Base-by-base conservation (phyloP, 257 asterid genomes). In the Solanum lycopersicoides region DNA sequence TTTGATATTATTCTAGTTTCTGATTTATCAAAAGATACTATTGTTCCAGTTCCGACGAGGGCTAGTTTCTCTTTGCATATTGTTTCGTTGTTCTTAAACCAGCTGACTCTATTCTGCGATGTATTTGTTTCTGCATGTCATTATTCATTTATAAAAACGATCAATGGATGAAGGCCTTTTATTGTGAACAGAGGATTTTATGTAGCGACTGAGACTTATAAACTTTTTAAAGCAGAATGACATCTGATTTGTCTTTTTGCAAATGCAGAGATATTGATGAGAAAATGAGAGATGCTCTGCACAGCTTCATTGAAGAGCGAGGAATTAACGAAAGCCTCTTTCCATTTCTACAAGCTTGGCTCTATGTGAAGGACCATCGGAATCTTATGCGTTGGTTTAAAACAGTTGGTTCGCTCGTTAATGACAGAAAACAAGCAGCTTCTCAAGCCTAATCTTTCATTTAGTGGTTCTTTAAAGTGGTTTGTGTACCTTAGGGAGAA, bases 331-430 rank as follows among this genome's bases (percentile, higher is more conserved):
- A 94, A 91, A 88, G 90, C 88, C 94, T 97, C 37, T 97, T 97
- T 69, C 97, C 96, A 34, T 95, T 95, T 89, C 89, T 95, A 86
- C 99, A 95, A 93, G 99, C 99, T 87, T 97, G 99, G 99, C 94
- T 95, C 37, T 97, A 97, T 88, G 99, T 97, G 94, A 97, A 97
- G 91, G 98, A 97, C 88, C 98, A 95, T 89, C 91, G 96, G 88
- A 88, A 92, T 91, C 99, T 86, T 87, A 86, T 91, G 87, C 93
- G 93, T 7, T 94, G 93, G 93, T 91, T 91, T 90, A 94, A 93
- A 91, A 92, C 95, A 9, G 91, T 94, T 42, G 97, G 96, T 83
- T 50, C 89, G 14, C 90, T 93, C 12, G 92, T 94, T 42, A 91
- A 88, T 25, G 94, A 86, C 80, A 88, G 80, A 86, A 86, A 77